Conservation (phyloP, 2,329 filamentous ascomycete species). For the Aspergillus hiratsukae region DNA sequence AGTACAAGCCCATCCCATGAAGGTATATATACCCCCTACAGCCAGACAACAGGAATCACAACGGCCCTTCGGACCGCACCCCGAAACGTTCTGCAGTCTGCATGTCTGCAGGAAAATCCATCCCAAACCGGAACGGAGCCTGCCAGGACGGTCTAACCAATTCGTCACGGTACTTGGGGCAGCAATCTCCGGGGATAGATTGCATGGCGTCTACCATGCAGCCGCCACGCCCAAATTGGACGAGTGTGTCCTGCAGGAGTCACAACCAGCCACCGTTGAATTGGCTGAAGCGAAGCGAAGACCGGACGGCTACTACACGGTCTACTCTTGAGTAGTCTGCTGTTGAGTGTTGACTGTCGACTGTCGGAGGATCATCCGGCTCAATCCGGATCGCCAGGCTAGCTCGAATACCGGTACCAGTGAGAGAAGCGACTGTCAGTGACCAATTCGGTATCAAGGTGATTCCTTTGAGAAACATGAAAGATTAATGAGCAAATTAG, state of each 20-base stretch:
- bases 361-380: conserved; percentile 1
- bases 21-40: not conserved
- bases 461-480: no score
- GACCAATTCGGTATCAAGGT: no score
- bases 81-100: not conserved
- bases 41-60: not conserved
- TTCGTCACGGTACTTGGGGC: conserved; percentile 6
- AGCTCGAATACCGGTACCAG: not conserved
- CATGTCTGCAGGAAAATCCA: not conserved
- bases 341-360: no score
- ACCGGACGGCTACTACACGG: no score
- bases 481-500: no score
- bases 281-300: no score
- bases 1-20: not conserved
- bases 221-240: no score
- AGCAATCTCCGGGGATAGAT: not conserved
- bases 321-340: no score
- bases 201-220: not conserved
- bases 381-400: conserved; percentile 1
- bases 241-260: not conserved
- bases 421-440: no score
- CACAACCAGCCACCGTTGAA: not conserved
- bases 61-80: conserved; percentile 2
- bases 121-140: conserved; percentile 1
- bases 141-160: not conserved